A percentile compares a stretch with the other conserved stretches of the same genome.
Evolutionary conservation across 1,284 basidiomycete species (phyloP).

Genomic region (Afroboletus lepidellus): DNA sequence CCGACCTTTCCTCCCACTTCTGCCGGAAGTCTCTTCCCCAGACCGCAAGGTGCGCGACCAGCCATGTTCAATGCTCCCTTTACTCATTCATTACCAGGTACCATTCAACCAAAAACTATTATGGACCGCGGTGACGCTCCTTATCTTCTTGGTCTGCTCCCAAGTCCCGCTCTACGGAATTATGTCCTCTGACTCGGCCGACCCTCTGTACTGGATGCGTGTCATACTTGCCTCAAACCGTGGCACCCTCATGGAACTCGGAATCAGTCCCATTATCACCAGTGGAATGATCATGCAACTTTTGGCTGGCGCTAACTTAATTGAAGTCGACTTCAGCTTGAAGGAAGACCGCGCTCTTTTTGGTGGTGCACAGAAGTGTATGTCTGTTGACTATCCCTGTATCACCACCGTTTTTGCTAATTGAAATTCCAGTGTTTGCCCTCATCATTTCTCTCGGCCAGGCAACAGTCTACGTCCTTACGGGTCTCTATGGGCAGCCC

Average conservation of each 20-base stretch:
- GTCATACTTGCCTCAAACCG: conserved; percentile 98
- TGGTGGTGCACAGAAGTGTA: conserved; percentile 95
- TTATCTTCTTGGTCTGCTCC: conserved; percentile 97
- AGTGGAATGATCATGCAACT: conserved; percentile 99
- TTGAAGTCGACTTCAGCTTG: conserved; percentile 95
- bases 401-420: background rate
- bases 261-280: conserved; percentile 96
- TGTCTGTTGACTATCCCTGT: conserved; percentile 26
- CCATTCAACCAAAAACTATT: conserved; percentile 95
- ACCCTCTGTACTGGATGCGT: conserved; percentile 99
- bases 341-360: conserved; percentile 98
- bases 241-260: conserved; percentile 98
- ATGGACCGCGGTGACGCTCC: conserved; percentile 96
- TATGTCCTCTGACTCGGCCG: conserved; percentile 97
- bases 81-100: conserved; percentile 50
- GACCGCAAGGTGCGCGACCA: conserved; percentile 78
- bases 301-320: conserved; percentile 93
- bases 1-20: conserved; percentile 89
- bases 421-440: conserved; percentile 74
- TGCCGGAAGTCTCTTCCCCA: conserved; percentile 94
- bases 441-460: conserved; percentile 96
- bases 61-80: conserved; percentile 3
- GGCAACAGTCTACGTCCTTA: conserved; percentile 95
- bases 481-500: conserved; percentile 95
- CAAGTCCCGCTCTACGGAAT: conserved; percentile 97